Base-by-base conservation (phyloP, 2,329 filamentous ascomycete species). In the Penicillium sp. region DNA sequence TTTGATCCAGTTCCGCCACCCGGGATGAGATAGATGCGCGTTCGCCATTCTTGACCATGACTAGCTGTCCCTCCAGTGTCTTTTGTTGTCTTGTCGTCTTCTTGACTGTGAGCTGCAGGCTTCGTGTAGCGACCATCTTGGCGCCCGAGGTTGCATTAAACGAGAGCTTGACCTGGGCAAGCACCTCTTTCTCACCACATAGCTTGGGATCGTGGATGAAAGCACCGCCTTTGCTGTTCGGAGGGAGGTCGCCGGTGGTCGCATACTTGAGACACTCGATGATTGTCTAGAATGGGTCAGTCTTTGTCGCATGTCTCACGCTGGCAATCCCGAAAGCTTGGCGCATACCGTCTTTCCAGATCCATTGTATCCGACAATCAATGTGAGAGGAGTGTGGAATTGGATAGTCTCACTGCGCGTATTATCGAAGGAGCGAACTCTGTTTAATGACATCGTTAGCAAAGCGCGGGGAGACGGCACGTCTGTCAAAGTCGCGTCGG, bases 191-290 rank as follows among this genome's bases (percentile, higher is more conserved):
- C 72, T 96, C 92, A 56, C 90, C 90, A 64, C 85, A 61, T 74
- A 90, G 85, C 79, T 95, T 95, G n/a, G 95, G 95, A 70, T 99
- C 95, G 74, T 99, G 94, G 63, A 99, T 92, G 74, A 98, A 99
- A 51, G 94, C 93, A 35, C 92, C 93, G 31, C 90, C 89, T 79
- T 84, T 87, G 72, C 89, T 93, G 80, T 97, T 96, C 35, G 95
- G 92, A 1, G 95, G 95, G 50, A 96, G 85, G 70, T 96, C 90
- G 57, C 95, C 96, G 7, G 93, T 97, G 18, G 96, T 97, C 54
- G 91, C 93, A 87, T 97, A 99, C 74, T 97, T 97, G 71, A 99
- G 89, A 74, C 92, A 96, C 77, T 99, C 95, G 77, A 99, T 99
- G 72, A 99, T 96, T 58, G 95, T 98, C 81, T 85, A 58, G 13